These are phyloP conservation scores for Plasmopara halstedii DNA, from an alignment of 352 stramenopile genomes.

Conservation along the genomic window DNA sequence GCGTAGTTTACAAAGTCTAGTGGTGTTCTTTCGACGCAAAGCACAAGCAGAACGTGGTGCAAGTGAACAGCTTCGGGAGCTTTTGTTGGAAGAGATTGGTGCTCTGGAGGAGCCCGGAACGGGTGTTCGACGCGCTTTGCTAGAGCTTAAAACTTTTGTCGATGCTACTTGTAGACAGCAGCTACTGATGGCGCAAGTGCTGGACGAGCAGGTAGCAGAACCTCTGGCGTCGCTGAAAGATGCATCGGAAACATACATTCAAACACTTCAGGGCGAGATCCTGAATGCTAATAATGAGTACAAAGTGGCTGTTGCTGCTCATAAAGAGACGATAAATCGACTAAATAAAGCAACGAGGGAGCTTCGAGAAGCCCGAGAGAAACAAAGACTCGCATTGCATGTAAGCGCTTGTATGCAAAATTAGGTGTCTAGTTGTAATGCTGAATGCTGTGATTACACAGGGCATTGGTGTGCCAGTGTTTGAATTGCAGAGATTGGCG, in stretches of 20 bases:
- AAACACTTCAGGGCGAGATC: slow-evolving; percentile 72
- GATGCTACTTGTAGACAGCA: slow-evolving; percentile 60
- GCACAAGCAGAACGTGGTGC: slow-evolving; percentile 49
- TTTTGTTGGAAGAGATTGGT: slow-evolving; percentile 41
- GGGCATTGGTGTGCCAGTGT: slow-evolving; percentile 72
- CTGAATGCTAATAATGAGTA: slow-evolving; percentile 72
- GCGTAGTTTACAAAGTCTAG: slow-evolving; percentile 57
- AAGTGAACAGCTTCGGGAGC: slow-evolving; percentile 52
- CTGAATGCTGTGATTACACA: slow-evolving; percentile 9
- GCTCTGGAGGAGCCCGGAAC: slow-evolving; percentile 62
- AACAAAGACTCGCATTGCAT: slow-evolving; percentile 63
- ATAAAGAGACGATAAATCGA: slow-evolving; percentile 32
- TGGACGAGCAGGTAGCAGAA: slow-evolving; percentile 77
- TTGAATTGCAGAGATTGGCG: slow-evolving; percentile 73
- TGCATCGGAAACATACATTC: slow-evolving; percentile 69
- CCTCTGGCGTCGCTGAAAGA: slow-evolving; percentile 71
- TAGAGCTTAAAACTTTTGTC: slow-evolving; percentile 54
- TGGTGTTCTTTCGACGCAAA: slow-evolving; percentile 66
- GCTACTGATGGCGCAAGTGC: slow-evolving; percentile 59
- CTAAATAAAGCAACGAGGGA: slow-evolving; percentile 36
- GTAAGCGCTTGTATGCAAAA: slow-evolving; percentile 13
- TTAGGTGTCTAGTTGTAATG: neutral
- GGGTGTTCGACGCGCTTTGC: slow-evolving; percentile 49
- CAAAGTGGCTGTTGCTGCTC: slow-evolving; percentile 24
- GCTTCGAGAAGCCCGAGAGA: slow-evolving; percentile 41